These are phyloP conservation scores for Metschnikowia anglica DNA, from an alignment of 805 yeast genomes.

Conservation along the genomic window DNA sequence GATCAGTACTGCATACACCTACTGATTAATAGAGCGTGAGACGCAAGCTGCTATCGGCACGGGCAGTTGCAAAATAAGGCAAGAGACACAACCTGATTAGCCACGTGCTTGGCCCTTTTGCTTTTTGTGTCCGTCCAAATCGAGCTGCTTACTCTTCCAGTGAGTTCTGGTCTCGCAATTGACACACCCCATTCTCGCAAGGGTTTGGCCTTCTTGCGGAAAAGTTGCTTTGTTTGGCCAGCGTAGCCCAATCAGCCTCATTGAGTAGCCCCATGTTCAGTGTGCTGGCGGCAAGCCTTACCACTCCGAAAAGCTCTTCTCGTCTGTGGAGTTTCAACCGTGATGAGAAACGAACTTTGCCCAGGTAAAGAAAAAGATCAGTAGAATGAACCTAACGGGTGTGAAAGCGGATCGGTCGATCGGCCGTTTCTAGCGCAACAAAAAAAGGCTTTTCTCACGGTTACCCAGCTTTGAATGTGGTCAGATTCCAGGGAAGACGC, in stretches of 20 bases:
- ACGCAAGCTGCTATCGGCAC: not conserved
- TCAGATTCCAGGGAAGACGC: too few species aligned
- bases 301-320: constrained; percentile 99
- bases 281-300: constrained; percentile 98
- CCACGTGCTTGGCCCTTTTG: constrained; percentile 94
- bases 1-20: too few species aligned
- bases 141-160: constrained; percentile 99
- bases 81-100: not conserved
- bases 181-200: constrained; percentile 97
- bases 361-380: too few species aligned
- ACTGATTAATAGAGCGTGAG: not conserved
- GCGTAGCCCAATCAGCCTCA: constrained; percentile 99
- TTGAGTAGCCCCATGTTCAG: constrained; percentile 99
- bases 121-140: constrained; percentile 99
- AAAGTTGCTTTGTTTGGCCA: constrained; percentile 99
- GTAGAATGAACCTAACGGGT: too few species aligned
- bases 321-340: constrained; percentile 1
- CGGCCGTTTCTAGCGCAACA: too few species aligned
- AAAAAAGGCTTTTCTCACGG: too few species aligned
- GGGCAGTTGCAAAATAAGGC: not conserved
- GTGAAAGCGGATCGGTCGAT: too few species aligned
- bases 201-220: constrained; percentile 99
- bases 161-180: constrained; percentile 98
- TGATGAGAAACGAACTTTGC: too few species aligned
- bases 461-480: too few species aligned